Base-by-base conservation (phyloP, 2,329 filamentous ascomycete genomes). In the Fusarium sp. region DNA sequence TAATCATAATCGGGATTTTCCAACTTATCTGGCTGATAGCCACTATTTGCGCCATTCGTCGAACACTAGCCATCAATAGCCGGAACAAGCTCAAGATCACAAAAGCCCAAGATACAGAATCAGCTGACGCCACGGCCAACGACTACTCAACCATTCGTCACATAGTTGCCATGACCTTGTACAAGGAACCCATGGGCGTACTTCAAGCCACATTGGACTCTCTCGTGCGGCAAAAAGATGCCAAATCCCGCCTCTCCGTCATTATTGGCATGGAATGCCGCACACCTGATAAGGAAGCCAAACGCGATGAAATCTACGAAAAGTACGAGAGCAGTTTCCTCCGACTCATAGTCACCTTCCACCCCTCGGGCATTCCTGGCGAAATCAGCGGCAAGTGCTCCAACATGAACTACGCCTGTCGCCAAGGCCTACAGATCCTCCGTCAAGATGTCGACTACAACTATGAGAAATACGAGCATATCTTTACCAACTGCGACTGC, bases 401-500 rank as follows among this genome's bases (percentile, higher is more conserved):
- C 14, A 72, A 72, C 12, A 72, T 72, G 70, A 72, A 72, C 53
- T 70, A 72, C 35, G 70, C 70, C 14, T 72, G 70, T 55, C 70
- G 70, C 5, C 70, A 66, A 57, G 70, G 69, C 4, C 40, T 72
- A 12, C 69, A 72, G 12, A 67, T 66, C 1, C 69, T 72, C 0
- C 70, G 66, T 31, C 33, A 70, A 49, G 74, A 76, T 46, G 33
- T 17, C 24, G 40, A 67, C 17, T 76, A 76, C 29, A 64, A 72
- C 35, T 76, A 71, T 22, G 70, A 72, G 14, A 68, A 68, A 9
- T 58, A 76, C 24, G 74, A 76, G 31, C 74, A 76, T 40, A 72
- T 76, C 20, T 76, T 75, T 46, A 76, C 74, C 56, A 76, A 76
- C 49, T 75, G 74, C 49, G 74, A 76, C 42, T 76, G 74, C 62